Evolutionary conservation across 2,329 filamentous ascomycete species (phyloP).

Genomic region (Apiospora koreana): DNA sequence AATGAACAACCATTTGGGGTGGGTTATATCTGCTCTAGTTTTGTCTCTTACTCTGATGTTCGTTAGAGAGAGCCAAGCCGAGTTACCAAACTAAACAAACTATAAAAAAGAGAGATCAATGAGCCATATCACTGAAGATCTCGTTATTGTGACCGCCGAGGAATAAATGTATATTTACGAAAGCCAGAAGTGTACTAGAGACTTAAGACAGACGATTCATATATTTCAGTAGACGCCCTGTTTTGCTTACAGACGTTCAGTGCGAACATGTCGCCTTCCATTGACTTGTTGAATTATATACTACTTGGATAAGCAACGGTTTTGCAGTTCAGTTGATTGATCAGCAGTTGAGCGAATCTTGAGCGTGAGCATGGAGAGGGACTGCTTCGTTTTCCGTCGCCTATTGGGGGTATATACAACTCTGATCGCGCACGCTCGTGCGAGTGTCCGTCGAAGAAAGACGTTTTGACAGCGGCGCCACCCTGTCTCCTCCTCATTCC

Average conservation of each 20-base stretch:
- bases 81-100: background rate
- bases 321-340: no score
- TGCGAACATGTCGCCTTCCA: no score
- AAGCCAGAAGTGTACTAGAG: background rate
- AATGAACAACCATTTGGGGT: background rate
- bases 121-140: background rate
- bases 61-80: background rate
- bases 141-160: background rate
- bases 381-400: background rate
- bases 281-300: no score
- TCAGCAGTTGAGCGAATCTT: no score
- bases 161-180: background rate
- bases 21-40: background rate
- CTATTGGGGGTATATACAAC: background rate
- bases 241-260: background rate
- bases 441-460: background rate
- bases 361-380: no score
- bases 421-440: background rate
- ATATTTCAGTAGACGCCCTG: background rate
- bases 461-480: constrained; percentile 7
- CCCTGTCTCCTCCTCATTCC: background rate
- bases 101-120: constrained; percentile 1
- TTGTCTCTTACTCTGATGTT: background rate
- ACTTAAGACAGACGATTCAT: background rate
- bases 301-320: no score